Evolutionary conservation across 1,139 yeast genomes (phyloP).

Genomic region (Hyphopichia khmerensis): DNA sequence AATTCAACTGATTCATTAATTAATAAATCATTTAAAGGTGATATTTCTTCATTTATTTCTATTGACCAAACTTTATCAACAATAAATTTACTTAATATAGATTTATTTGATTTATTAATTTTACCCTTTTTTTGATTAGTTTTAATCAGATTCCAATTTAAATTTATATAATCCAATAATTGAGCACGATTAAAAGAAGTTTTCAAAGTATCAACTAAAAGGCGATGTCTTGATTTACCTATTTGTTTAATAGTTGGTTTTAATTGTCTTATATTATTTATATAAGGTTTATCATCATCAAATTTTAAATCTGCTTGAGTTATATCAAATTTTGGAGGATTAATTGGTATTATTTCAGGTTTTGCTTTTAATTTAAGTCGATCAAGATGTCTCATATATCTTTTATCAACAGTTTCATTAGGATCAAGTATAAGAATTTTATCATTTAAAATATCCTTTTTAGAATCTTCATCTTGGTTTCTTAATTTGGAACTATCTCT

Average conservation of each 20-base stretch:
- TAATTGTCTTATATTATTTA: not conserved
- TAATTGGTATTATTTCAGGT: not conserved
- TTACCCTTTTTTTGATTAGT: constrained; percentile 5
- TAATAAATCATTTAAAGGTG: constrained; percentile 39
- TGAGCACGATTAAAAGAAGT: constrained; percentile 12
- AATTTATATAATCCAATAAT: constrained; percentile 18
- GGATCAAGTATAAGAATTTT: not conserved
- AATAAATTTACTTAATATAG: constrained; percentile 20
- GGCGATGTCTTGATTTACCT: not conserved
- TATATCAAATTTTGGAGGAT: not conserved
- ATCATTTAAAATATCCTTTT: too few relatives aligned
- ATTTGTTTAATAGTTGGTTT: not conserved
- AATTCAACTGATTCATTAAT: constrained; percentile 37
- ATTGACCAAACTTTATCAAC: constrained; percentile 41
- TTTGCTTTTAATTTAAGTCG: not conserved
- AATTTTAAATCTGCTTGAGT: not conserved
- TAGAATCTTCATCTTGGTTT: too few relatives aligned
- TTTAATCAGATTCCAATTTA: not conserved
- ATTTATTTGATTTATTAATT: constrained; percentile 7
- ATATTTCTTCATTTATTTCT: constrained; percentile 22
- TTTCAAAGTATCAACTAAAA: not conserved
- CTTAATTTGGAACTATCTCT: not conserved
- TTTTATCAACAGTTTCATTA: not conserved
- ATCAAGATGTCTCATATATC: not conserved
- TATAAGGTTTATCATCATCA: not conserved